A percentile compares a stretch with the other conserved stretches of the same genome.
Evolutionary conservation across 2,329 filamentous ascomycete species (phyloP).

Genomic region (Chalara sp.): DNA sequence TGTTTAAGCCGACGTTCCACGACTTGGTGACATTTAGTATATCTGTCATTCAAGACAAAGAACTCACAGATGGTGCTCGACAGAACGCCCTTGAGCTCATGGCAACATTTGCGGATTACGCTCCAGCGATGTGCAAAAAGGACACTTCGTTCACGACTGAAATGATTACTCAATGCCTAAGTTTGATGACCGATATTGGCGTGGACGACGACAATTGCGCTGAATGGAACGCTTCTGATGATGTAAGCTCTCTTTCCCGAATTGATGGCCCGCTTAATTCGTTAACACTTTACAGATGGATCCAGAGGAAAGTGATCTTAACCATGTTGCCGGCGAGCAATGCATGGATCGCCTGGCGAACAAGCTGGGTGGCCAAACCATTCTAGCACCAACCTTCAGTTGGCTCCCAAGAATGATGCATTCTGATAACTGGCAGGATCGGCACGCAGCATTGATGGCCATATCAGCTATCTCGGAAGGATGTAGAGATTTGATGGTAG

Average conservation of each 20-base stretch:
- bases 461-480: slow-evolving; percentile 98
- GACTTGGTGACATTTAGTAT: slow-evolving; percentile 90
- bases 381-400: slow-evolving; percentile 87
- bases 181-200: slow-evolving; percentile 95
- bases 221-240: slow-evolving; percentile 90
- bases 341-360: slow-evolving; percentile 97
- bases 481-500: slow-evolving; percentile 91
- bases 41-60: slow-evolving; percentile 92
- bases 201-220: slow-evolving; percentile 89
- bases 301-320: slow-evolving; percentile 90
- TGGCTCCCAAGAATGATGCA: slow-evolving; percentile 98
- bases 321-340: slow-evolving; percentile 96
- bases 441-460: slow-evolving; percentile 95
- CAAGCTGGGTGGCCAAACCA: slow-evolving; percentile 90
- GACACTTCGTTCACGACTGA: slow-evolving; percentile 86
- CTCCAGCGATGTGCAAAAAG: slow-evolving; percentile 90
- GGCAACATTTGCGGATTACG: slow-evolving; percentile 95
- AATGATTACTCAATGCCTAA: slow-evolving; percentile 98
- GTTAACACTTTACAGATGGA: slow-evolving; percentile 58
- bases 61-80: slow-evolving; percentile 79
- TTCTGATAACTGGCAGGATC: slow-evolving; percentile 87
- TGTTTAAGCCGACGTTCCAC: slow-evolving; percentile 94
- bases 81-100: slow-evolving; percentile 96
- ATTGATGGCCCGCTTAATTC: not conserved
- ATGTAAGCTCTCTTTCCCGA: slow-evolving; percentile 48